Evolutionary conservation across 192 early-diverging fungal genomes (phyloP).

Genomic region (Dissophora globulifera): DNA sequence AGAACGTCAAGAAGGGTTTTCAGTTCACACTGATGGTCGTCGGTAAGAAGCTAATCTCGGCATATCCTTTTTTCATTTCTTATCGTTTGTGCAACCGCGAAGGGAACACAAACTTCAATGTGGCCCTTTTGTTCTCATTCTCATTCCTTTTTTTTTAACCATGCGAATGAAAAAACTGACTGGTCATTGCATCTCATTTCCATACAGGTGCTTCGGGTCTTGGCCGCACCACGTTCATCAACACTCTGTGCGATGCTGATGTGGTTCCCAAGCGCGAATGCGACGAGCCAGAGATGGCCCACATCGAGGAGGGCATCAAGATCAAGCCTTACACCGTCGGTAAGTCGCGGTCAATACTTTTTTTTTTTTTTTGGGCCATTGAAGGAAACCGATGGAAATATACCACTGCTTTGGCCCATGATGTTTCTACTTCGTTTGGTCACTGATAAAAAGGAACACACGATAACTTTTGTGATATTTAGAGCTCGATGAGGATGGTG

Average conservation of each 20-base stretch:
- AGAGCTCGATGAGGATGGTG: constrained; percentile 98
- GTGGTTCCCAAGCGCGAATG: constrained; percentile 76
- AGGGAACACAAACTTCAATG: too few relatives aligned
- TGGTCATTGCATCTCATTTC: too few relatives aligned
- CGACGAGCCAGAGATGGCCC: constrained; percentile 78
- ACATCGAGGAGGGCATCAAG: constrained; percentile 82
- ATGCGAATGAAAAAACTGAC: neutral
- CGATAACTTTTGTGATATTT: too few relatives aligned
- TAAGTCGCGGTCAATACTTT: too few relatives aligned
- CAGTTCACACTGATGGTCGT: constrained; percentile 98
- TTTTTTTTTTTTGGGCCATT: too few relatives aligned
- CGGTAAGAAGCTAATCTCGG: constrained; percentile 75
- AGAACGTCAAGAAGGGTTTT: constrained; percentile 96
- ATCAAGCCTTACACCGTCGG: constrained; percentile 91
- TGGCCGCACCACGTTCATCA: constrained; percentile 99
- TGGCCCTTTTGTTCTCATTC: too few relatives aligned
- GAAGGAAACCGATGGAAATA: too few relatives aligned
- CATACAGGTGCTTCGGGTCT: constrained; percentile 87
- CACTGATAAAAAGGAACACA: too few relatives aligned
- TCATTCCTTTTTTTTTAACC: neutral
- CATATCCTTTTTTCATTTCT: too few relatives aligned
- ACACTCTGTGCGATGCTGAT: constrained; percentile 91
- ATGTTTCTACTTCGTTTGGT: too few relatives aligned
- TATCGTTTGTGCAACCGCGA: too few relatives aligned
- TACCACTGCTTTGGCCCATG: too few relatives aligned